These are phyloP conservation scores for Nowakowskiella sp. DNA, from an alignment of 192 early-diverging fungal species.

Conservation along the genomic window DNA sequence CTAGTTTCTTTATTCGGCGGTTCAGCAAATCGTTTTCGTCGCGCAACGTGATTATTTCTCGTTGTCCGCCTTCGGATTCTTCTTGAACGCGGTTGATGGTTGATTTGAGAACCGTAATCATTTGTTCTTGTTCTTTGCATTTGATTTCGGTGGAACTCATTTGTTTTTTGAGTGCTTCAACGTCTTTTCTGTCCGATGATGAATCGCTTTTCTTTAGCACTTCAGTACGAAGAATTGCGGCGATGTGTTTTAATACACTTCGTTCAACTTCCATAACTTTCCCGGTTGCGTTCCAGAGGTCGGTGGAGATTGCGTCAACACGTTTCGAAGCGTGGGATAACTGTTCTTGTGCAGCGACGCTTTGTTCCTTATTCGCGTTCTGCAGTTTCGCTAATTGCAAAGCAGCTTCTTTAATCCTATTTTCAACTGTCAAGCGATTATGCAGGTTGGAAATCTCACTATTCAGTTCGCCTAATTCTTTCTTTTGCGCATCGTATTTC, in stretches of 20 bases:
- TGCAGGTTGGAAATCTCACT: constrained; percentile 24
- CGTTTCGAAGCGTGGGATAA: constrained; percentile 21
- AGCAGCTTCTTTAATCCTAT: constrained; percentile 34
- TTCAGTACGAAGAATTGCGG: constrained; percentile 25
- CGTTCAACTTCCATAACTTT: constrained; percentile 34
- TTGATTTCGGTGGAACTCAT: constrained; percentile 25
- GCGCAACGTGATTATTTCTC: constrained; percentile 11
- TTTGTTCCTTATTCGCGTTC: constrained; percentile 13
- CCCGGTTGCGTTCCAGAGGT: constrained; percentile 22
- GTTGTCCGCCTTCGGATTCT: constrained; percentile 15
- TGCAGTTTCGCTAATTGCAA: constrained; percentile 20
- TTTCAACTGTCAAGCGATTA: constrained; percentile 31
- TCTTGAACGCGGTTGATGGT: constrained; percentile 26
- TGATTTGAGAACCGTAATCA: constrained; percentile 26
- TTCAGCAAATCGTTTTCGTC: constrained; percentile 9
- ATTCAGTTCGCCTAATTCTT: constrained; percentile 17
- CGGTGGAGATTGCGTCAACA: constrained; percentile 30
- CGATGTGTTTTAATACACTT: constrained; percentile 34
- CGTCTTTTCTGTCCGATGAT: too few species aligned
- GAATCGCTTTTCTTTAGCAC: too few species aligned
- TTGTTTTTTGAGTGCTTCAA: constrained; percentile 13
- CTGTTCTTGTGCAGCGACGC: constrained; percentile 19
- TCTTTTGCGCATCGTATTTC: constrained; percentile 30
- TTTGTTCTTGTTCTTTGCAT: constrained; percentile 32
- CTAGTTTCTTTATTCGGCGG: not conserved